A percentile compares a stretch with the other conserved stretches of the same genome.
Conservation (phyloP, 192 early-diverging fungal genomes). For the Lobosporangium transversale region DNA sequence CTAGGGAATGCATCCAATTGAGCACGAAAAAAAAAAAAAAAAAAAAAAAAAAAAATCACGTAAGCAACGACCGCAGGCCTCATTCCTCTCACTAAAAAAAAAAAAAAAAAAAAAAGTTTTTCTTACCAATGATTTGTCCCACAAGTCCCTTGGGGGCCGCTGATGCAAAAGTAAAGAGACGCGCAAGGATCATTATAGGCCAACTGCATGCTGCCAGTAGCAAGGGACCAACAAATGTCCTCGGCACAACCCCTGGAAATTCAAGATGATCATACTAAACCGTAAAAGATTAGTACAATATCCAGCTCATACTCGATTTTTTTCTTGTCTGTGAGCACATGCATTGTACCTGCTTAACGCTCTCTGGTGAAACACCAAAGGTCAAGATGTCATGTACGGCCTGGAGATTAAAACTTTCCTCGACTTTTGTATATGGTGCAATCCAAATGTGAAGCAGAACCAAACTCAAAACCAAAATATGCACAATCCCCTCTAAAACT, state of each 20-base stretch:
- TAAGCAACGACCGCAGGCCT: neutral
- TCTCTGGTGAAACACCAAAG: constrained; percentile 53
- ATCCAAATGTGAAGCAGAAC: constrained; percentile 48
- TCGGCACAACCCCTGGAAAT: constrained; percentile 96
- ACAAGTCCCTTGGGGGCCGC: constrained; percentile 47
- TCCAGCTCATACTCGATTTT: too few relatives aligned
- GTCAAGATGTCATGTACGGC: constrained; percentile 90
- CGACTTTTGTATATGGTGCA: constrained; percentile 93
- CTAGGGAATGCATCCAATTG: constrained; percentile 19
- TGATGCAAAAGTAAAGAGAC: constrained; percentile 23
- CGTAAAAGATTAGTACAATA: too few relatives aligned
- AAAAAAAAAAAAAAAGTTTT: neutral
- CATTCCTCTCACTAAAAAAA: neutral
- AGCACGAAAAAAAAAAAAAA: neutral
- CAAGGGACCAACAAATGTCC: constrained; percentile 90
- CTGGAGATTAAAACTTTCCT: constrained; percentile 97
- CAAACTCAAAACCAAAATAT: constrained; percentile 11
- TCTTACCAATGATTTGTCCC: constrained; percentile 54
- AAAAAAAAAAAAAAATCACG: constrained; percentile 8
- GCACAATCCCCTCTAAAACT: constrained; percentile 1
- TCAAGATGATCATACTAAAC: constrained; percentile 84
- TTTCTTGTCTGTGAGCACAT: too few relatives aligned
- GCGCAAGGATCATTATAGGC: constrained; percentile 55
- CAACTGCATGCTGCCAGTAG: constrained; percentile 60
- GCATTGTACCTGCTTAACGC: constrained; percentile 34